Evolutionary conservation across 2,329 filamentous ascomycete species (phyloP).

Genomic region (Colletotrichum echinochloae): DNA sequence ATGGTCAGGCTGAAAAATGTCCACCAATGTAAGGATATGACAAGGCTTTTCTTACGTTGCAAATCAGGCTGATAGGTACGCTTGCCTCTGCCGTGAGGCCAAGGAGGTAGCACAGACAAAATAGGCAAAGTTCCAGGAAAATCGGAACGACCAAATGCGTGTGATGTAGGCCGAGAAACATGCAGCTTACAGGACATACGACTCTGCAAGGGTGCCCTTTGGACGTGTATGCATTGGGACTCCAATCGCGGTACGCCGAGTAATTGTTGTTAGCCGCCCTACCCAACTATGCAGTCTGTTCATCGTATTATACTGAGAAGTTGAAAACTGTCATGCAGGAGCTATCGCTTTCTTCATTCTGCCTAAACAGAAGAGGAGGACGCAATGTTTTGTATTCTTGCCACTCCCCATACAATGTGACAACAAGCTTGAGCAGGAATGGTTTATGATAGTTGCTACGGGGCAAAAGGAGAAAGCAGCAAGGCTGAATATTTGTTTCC

Average conservation of each 20-base stretch:
- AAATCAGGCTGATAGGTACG: background rate
- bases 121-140: background rate
- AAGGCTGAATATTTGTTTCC: background rate
- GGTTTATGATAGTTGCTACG: too few species aligned
- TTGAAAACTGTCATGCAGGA: background rate
- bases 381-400: too few species aligned
- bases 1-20: background rate
- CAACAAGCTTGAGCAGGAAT: too few species aligned
- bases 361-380: background rate
- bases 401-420: background rate
- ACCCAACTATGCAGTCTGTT: background rate
- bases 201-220: background rate
- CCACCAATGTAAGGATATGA: background rate
- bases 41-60: background rate
- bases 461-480: too few species aligned
- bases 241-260: background rate
- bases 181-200: background rate
- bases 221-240: background rate
- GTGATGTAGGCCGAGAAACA: background rate
- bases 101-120: background rate
- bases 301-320: too few species aligned
- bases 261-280: background rate
- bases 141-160: constrained; percentile 1
- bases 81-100: background rate
- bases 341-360: background rate